Conservation (phyloP, 139 green algal species). For the Microglena sp. region DNA sequence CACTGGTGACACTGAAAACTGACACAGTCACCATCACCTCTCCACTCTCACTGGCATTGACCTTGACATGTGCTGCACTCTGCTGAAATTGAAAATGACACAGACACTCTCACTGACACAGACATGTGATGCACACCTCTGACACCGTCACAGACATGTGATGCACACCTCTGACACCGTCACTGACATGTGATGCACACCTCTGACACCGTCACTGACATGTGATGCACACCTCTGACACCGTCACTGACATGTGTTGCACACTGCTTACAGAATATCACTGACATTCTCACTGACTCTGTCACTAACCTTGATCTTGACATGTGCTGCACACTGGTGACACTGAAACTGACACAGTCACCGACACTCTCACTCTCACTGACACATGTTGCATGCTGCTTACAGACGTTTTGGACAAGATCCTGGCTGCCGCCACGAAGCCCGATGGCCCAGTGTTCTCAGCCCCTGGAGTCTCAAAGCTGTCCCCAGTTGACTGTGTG, state of each 20-base stretch:
- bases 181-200: too few relatives aligned
- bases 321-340: too few relatives aligned
- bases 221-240: too few relatives aligned
- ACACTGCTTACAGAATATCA: background rate
- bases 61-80: background rate
- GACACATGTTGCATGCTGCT: background rate
- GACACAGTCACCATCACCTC: background rate
- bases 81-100: too few relatives aligned
- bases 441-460: constrained; percentile 43
- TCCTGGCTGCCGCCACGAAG: constrained; percentile 27
- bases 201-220: too few relatives aligned
- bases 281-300: too few relatives aligned
- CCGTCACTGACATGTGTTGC: background rate
- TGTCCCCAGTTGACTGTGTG: constrained; percentile 39
- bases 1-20: background rate
- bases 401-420: constrained; percentile 20
- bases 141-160: too few relatives aligned
- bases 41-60: too few relatives aligned
- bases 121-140: too few relatives aligned
- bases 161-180: too few relatives aligned
- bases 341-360: background rate
- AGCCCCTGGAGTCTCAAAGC: constrained; percentile 29
- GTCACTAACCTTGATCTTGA: too few relatives aligned
- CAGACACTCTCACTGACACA: too few relatives aligned
- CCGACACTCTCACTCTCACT: background rate